Conservation (phyloP, 2,329 filamentous ascomycete genomes). For the Myriosclerotinia duriaeana region DNA sequence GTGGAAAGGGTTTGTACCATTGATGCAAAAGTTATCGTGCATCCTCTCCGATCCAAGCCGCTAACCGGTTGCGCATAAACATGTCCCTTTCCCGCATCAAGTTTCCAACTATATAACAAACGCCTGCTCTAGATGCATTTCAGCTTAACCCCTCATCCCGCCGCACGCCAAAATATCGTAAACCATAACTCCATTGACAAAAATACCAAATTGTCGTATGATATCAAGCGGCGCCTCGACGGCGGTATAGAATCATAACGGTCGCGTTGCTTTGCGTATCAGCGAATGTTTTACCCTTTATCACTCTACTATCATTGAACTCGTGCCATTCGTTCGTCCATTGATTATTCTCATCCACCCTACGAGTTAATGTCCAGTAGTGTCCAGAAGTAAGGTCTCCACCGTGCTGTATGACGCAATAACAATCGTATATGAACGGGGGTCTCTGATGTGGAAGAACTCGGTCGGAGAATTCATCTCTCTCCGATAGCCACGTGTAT, state of each 20-base stretch:
- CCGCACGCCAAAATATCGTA: neutral
- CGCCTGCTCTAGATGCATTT: conserved; percentile 4
- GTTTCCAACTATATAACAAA: conserved; percentile 16
- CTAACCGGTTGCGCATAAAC: conserved; percentile 30
- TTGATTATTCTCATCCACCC: conserved; percentile 10
- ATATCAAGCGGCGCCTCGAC: conserved; percentile 6
- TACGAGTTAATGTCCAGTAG: conserved; percentile 20
- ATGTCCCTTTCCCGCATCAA: neutral
- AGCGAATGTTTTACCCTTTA: conserved; percentile 3
- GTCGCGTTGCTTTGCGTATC: conserved; percentile 12
- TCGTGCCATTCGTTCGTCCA: conserved; percentile 21
- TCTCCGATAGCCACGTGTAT: conserved; percentile 19
- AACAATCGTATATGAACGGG: conserved; percentile 22
- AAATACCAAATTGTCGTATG: neutral
- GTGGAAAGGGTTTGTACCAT: neutral
- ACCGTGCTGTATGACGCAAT: conserved; percentile 5
- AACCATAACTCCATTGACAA: neutral
- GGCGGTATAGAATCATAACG: conserved; percentile 14
- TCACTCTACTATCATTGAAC: conserved; percentile 17
- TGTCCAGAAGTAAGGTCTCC: conserved; percentile 2
- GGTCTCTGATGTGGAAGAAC: conserved; percentile 16
- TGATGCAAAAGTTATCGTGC: neutral
- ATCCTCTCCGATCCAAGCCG: neutral
- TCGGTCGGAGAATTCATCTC: conserved; percentile 7
- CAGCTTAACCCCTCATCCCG: neutral